Evolutionary conservation across 495 filamentous ascomycete species (phyloP).

Genomic region (Penicillium simplicissimum): DNA sequence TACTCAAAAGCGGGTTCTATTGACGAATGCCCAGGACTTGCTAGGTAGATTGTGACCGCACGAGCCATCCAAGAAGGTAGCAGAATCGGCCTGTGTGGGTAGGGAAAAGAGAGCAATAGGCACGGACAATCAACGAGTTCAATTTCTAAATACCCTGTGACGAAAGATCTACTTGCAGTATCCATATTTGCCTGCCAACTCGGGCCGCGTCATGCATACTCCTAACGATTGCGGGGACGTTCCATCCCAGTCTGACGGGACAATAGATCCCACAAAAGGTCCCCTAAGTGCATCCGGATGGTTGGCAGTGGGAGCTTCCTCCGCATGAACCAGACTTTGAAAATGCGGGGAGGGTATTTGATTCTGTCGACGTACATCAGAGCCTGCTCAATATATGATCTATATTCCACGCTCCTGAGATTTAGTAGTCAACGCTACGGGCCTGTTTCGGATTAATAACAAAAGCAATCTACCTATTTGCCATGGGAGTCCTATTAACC

Average conservation of each 20-base stretch:
- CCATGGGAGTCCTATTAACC: neutral
- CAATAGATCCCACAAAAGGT: neutral
- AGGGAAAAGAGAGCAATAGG: neutral
- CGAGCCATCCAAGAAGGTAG: neutral
- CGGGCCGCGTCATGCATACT: neutral
- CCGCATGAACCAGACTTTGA: neutral
- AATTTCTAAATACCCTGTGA: neutral
- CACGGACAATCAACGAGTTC: neutral
- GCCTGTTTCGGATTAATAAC: neutral
- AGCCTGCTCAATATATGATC: neutral
- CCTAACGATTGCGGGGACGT: neutral
- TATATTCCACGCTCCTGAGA: neutral
- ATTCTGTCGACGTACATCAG: neutral
- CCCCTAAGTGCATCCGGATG: neutral
- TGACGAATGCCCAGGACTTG: constrained; percentile 16
- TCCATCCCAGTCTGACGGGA: neutral
- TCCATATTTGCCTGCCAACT: neutral
- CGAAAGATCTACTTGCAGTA: neutral
- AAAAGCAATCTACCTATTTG: neutral
- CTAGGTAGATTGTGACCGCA: neutral
- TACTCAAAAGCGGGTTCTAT: constrained; percentile 1
- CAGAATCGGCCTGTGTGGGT: neutral
- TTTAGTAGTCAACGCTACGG: too few species aligned
- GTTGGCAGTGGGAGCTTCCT: neutral
- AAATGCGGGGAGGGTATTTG: neutral